A percentile compares a stretch with the other conserved stretches of the same genome.
Evolutionary conservation across 192 early-diverging fungal species (phyloP).

Genomic region (Backusella sp.): DNA sequence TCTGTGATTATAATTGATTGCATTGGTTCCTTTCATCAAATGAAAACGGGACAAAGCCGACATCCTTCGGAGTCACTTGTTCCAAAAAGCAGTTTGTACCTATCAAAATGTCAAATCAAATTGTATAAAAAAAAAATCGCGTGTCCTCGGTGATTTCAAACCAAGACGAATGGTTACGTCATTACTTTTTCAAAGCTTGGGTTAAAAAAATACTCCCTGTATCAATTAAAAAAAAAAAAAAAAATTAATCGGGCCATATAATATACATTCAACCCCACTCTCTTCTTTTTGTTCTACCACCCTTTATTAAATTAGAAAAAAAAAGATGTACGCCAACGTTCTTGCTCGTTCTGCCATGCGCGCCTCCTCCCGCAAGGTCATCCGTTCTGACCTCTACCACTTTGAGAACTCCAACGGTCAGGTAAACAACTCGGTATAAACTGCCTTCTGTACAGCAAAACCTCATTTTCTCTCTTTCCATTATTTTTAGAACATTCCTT

Average conservation of each 20-base stretch:
- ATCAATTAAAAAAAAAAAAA: neutral
- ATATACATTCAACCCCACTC: conserved; percentile 1
- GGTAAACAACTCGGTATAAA: conserved; percentile 8
- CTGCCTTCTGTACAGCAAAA: neutral
- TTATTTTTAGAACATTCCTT: conserved; percentile 53
- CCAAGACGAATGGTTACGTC: neutral
- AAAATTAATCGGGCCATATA: neutral
- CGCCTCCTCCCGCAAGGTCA: conserved; percentile 28
- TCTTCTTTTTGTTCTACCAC: neutral
- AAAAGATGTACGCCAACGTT: conserved; percentile 34
- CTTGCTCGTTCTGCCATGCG: conserved; percentile 40
- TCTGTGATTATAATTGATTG: too few relatives aligned
- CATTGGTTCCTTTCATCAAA: too few relatives aligned
- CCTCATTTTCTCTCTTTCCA: neutral
- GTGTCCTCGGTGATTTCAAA: neutral
- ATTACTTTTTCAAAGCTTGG: neutral
- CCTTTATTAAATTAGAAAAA: neutral
- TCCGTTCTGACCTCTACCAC: conserved; percentile 43
- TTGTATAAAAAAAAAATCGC: neutral
- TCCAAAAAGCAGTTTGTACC: too few relatives aligned
- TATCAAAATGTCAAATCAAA: neutral
- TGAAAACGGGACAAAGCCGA: too few relatives aligned
- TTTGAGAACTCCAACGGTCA: conserved; percentile 40
- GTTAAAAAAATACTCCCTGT: neutral
- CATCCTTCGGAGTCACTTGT: too few relatives aligned